These are phyloP conservation scores for Phellopilus nigrolimitatus DNA, from an alignment of 1,284 basidiomycete species.

Conservation along the genomic window DNA sequence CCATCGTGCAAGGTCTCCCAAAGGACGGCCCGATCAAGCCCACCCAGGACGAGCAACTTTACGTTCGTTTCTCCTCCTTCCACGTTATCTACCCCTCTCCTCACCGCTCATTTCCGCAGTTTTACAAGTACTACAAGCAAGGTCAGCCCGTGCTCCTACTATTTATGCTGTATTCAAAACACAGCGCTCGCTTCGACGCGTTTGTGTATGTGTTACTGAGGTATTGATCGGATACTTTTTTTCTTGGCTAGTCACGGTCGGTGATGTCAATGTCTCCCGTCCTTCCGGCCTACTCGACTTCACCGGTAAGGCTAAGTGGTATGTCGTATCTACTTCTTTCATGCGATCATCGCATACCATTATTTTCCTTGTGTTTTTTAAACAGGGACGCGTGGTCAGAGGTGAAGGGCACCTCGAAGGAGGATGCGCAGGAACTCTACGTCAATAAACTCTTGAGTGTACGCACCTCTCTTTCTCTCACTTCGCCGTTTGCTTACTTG, in stretches of 20 bases:
- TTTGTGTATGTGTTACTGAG: not conserved
- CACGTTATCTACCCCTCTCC: constrained; percentile 6
- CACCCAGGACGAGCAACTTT: constrained; percentile 70
- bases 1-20: constrained; percentile 67
- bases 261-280: constrained; percentile 59
- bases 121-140: constrained; percentile 93
- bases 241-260: constrained; percentile 55
- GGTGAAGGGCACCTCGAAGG: constrained; percentile 68
- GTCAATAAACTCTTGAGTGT: constrained; percentile 71
- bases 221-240: not conserved
- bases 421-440: constrained; percentile 69
- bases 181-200: not conserved
- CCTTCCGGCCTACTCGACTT: constrained; percentile 81
- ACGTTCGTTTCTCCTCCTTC: constrained; percentile 41
- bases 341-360: not conserved
- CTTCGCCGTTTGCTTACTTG: not conserved
- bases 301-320: constrained; percentile 83
- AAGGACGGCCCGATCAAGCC: constrained; percentile 82
- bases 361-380: not conserved
- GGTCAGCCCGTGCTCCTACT: too few species aligned
- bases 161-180: too few species aligned
- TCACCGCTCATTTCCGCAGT: constrained; percentile 44
- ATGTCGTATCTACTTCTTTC: constrained; percentile 24
- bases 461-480: constrained; percentile 27
- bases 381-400: constrained; percentile 81